Evolutionary conservation across 305 asterid species (phyloP), one percentile per base, ranked within the genome.

Genomic region (Ruellia speciosa): DNA sequence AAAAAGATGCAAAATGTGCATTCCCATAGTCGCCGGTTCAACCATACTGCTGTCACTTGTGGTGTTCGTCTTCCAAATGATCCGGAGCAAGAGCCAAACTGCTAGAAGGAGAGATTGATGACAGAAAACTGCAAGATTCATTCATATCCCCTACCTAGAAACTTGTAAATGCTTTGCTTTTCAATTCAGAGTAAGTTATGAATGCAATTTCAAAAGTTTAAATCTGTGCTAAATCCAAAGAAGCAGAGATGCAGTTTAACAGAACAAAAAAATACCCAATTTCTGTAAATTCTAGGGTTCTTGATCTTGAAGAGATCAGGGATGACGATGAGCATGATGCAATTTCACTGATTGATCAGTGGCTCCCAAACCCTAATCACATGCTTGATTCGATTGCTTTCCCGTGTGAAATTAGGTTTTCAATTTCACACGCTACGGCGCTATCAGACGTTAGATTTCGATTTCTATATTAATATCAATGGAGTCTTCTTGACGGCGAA

Each of bases 21-120:
- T 69, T 14, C 93, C 95, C 0, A 33, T 80, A 20, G 75, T 88
- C 34, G 94, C 88, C 24, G 92, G 96, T 64, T 88, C 96, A 4
- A 76, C 94, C 5, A 20, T 85, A 59, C 72, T 88, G 14, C 31
- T 83, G 24, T 81, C 95, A 12, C 62, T 88, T 8, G 86, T 85
- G 18, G 90, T 70, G 14, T 77, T 83, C 62, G 85, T 80, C n/a
- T 66, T 83, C 67, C 84, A 81, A 18, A 50, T 78, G 18, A 59
- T 83, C 15, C 70, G 78, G 66, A 75, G 69, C 54, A 88, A 78
- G 70, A 68, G 55, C 59, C 81, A 72, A 61, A 65, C 52, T 13
- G 73, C 64, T 37, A 79, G 70, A 64, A 76, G 58, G 63, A 79
- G 60, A 66, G 70, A 68, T 33, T 82, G 74, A 77, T 63, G 24